Evolutionary conservation across 305 asterid genomes (phyloP).

Genomic region (Fraxinus sp.): DNA sequence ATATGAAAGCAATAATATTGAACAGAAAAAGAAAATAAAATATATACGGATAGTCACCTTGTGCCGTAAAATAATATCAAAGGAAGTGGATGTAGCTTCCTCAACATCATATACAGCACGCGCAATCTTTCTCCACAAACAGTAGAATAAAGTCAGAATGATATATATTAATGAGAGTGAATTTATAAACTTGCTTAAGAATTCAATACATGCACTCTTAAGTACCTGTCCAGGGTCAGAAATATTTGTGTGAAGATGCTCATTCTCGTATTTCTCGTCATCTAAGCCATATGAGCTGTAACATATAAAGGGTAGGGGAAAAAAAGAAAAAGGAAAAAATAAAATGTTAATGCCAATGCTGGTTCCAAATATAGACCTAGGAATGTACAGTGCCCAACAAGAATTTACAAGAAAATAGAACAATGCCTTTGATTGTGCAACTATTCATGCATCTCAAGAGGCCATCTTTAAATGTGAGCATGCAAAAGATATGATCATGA

Average conservation of each 20-base stretch:
- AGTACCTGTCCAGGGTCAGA: constrained; percentile 70
- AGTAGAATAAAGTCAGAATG: constrained; percentile 29
- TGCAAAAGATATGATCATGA: background rate
- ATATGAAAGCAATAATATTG: constrained; percentile 9
- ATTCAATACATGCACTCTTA: constrained; percentile 25
- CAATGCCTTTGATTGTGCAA: constrained; percentile 1
- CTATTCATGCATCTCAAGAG: constrained; percentile 20
- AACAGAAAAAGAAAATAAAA: constrained; percentile 10
- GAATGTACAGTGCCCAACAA: background rate
- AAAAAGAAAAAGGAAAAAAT: background rate
- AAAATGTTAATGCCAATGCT: background rate
- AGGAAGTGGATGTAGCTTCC: constrained; percentile 78
- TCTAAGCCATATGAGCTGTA: constrained; percentile 65
- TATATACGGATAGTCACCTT: constrained; percentile 44
- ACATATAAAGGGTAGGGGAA: constrained; percentile 1
- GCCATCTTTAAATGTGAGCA: constrained; percentile 7
- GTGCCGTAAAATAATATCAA: constrained; percentile 59
- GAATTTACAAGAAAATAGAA: background rate
- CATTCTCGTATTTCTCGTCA: constrained; percentile 66
- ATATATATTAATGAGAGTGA: background rate
- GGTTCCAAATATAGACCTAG: constrained; percentile 11
- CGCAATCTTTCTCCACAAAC: constrained; percentile 55
- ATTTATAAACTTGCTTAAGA: constrained; percentile 1
- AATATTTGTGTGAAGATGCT: constrained; percentile 55
- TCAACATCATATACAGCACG: constrained; percentile 80